Evolutionary conservation across 2,329 filamentous ascomycete genomes (phyloP).

Genomic region (Pestalotiopsis sp.): DNA sequence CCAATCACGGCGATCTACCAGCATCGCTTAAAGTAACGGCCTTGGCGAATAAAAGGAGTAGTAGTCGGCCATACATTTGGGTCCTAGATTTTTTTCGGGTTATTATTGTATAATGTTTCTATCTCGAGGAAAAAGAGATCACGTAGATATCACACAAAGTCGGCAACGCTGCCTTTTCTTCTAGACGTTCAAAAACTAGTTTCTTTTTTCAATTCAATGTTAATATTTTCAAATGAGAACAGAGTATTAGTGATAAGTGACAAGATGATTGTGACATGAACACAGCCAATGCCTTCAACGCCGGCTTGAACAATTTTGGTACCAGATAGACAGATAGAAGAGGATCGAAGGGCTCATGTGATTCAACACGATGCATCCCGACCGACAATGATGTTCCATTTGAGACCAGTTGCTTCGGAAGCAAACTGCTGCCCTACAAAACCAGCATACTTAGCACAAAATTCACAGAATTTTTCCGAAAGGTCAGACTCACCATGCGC

Average conservation of each 20-base stretch:
- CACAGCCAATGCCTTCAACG: not conserved
- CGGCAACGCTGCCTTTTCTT: not conserved
- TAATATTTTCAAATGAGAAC: not conserved
- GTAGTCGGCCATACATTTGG: not conserved
- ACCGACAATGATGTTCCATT: not conserved
- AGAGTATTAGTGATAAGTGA: not conserved
- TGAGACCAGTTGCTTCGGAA: not conserved
- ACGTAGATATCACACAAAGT: not conserved
- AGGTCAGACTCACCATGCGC: not conserved
- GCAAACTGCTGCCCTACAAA: not conserved
- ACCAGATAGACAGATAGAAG: not conserved
- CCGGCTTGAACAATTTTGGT: not conserved
- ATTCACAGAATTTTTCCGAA: not conserved
- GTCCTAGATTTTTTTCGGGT: not conserved
- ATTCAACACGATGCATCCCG: not conserved
- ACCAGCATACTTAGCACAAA: not conserved
- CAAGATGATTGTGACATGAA: not conserved
- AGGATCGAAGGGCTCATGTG: not conserved
- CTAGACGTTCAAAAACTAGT: not conserved
- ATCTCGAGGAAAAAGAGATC: not conserved
- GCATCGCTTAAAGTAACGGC: not conserved
- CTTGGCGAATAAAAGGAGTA: not conserved
- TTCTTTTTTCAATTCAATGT: not conserved
- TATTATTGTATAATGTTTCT: not conserved
- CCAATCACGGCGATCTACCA: not conserved